Conservation (phyloP, 805 yeast genomes). For the Myxozyma mucilagina region DNA sequence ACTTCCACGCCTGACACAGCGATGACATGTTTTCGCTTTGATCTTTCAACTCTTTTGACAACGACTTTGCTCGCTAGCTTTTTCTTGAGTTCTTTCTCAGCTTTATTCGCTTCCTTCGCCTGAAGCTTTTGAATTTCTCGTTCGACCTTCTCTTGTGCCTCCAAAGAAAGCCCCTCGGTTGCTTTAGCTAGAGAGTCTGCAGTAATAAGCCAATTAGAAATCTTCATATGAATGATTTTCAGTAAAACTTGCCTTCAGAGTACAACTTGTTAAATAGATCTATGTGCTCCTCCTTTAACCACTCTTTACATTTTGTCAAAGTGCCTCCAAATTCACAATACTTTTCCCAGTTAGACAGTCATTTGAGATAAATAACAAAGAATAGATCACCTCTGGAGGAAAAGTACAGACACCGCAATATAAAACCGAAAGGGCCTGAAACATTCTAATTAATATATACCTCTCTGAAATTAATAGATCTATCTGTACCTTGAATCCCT, state of each 20-base stretch:
- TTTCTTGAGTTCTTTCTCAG: slow-evolving; percentile 78
- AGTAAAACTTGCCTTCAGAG: slow-evolving; percentile 42
- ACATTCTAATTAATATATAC: background rate
- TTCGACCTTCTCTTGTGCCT: slow-evolving; percentile 78
- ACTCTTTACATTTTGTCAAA: slow-evolving; percentile 76
- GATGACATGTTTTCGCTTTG: slow-evolving; percentile 82
- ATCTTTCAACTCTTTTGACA: slow-evolving; percentile 85
- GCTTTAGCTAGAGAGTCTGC: slow-evolving; percentile 52
- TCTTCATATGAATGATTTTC: background rate
- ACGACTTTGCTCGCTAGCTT: slow-evolving; percentile 76
- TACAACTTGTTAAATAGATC: slow-evolving; percentile 63
- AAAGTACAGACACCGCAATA: slow-evolving; percentile 35
- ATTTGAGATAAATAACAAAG: background rate
- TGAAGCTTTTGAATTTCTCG: slow-evolving; percentile 82
- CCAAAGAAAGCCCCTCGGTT: slow-evolving; percentile 55
- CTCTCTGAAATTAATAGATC: background rate
- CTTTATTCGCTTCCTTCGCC: slow-evolving; percentile 61
- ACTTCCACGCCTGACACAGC: slow-evolving; percentile 87
- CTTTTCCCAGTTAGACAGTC: slow-evolving; percentile 33
- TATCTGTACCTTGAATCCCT: slow-evolving; percentile 8
- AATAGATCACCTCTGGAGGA: slow-evolving; percentile 31
- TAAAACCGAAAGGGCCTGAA: slow-evolving; percentile 20
- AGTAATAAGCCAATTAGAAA: background rate
- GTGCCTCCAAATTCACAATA: slow-evolving; percentile 89
- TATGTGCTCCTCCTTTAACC: slow-evolving; percentile 65